Conservation (phyloP, 2,329 filamentous ascomycete genomes). For the Fusarium camptoceras region DNA sequence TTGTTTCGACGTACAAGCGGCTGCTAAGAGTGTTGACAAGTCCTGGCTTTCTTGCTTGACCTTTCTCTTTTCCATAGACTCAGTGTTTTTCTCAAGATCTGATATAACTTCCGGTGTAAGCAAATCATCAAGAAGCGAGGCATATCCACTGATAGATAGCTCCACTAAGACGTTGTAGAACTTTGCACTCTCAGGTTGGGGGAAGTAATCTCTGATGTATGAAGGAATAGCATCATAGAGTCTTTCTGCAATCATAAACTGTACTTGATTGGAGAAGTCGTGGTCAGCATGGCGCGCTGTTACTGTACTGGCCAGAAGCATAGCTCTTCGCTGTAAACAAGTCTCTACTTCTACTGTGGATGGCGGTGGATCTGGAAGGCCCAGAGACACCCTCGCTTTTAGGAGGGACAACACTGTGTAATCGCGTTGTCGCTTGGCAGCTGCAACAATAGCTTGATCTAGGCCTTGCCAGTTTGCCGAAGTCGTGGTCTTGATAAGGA, state of each 20-base stretch:
- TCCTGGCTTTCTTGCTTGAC: background rate
- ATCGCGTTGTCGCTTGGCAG: background rate
- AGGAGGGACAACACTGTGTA: background rate
- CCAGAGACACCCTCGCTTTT: background rate
- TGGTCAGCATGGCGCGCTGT: background rate
- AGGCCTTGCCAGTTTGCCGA: background rate
- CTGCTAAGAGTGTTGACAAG: background rate
- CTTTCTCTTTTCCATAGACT: too few species aligned
- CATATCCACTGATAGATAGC: background rate
- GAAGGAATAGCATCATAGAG: background rate
- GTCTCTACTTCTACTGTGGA: accelerated
- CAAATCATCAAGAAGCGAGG: background rate
- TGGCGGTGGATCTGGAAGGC: accelerated
- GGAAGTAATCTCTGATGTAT: background rate
- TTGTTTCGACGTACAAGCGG: background rate
- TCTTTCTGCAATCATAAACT: accelerated
- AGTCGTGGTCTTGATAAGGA: background rate
- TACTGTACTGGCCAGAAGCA: accelerated
- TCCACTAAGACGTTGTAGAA: accelerated
- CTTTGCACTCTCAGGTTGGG: accelerated
- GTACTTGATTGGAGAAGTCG: background rate
- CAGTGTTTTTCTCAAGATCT: accelerated
- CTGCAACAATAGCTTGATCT: background rate
- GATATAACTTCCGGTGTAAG: background rate
- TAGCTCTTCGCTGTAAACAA: background rate